Percentiles rank a stretch among this genome's conserved stretches.
Conservation (phyloP, 2,329 filamentous ascomycete genomes). For the Clarireedia hainanense region DNA sequence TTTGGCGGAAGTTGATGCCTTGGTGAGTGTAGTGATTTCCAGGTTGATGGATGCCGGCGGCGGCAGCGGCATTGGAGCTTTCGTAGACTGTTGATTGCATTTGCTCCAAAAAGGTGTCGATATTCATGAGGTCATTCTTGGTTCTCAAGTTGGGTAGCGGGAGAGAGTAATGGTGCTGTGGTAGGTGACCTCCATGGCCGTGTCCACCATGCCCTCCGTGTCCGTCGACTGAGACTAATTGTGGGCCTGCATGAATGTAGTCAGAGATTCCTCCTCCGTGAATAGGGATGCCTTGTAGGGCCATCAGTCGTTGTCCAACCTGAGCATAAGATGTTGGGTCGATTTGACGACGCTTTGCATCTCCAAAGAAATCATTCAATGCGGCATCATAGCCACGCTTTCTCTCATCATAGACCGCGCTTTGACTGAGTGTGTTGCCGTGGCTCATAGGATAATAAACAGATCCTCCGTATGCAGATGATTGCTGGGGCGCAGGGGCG, state of each 20-base stretch:
- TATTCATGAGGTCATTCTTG: conserved; percentile 87
- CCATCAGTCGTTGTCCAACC: conserved; percentile 81
- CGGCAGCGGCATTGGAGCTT: conserved; percentile 73
- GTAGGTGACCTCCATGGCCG: conserved; percentile 41
- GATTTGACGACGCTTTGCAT: conserved; percentile 83
- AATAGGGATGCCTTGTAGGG: conserved; percentile 64
- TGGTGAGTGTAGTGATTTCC: conserved; percentile 56
- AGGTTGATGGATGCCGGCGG: conserved; percentile 68
- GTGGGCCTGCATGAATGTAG: conserved; percentile 45
- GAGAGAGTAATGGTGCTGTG: conserved; percentile 75
- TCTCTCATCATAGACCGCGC: conserved; percentile 58
- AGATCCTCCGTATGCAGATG: conserved; percentile 47
- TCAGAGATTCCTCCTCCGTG: conserved; percentile 42
- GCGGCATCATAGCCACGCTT: conserved; percentile 79
- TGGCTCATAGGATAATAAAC: conserved; percentile 70
- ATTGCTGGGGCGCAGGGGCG: conserved; percentile 38
- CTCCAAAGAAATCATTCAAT: conserved; percentile 88
- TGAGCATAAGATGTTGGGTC: conserved; percentile 85
- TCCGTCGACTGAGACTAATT: conserved; percentile 47
- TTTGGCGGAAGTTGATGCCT: conserved; percentile 48
- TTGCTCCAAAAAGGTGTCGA: conserved; percentile 91
- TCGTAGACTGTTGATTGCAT: conserved; percentile 96
- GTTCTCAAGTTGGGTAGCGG: conserved; percentile 84
- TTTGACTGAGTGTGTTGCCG: conserved; percentile 60
- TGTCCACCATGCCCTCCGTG: conserved; percentile 36